Evolutionary conservation across 371 early-diverging fungal species (phyloP), one percentile per base, ranked within the genome.

Genomic region (Apophysomyces ossiformis): DNA sequence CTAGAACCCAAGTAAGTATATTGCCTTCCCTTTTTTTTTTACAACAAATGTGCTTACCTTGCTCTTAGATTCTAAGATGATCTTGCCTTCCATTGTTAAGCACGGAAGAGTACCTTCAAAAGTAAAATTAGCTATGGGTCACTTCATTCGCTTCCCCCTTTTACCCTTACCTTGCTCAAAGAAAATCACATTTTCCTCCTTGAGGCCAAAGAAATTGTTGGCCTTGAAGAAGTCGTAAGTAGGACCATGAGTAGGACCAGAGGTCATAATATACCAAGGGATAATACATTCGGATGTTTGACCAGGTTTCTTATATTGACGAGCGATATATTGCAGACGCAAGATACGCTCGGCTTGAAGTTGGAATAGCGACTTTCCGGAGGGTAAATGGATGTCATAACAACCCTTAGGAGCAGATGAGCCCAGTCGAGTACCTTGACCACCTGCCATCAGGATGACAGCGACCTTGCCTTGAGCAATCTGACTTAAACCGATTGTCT

Each of bases 181-280:
- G 72, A 96, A 96, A 73, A 91, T 78, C 68, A 97, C 90, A 70
- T 96, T 91, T 60, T 88, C 85, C 45, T 80, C 74, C 66, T 86
- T 73, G 44, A 97, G 78, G 32, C 97, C 96, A 92, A 92, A 60
- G 95, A 97, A 71, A 84, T 96, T 43, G 85, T 95, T 12, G 81
- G 84, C 37, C 77, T 96, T 36, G 88, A 92, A 74, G 96, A 97
- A 69, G 96, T 96, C 0, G 62, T 95, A 5, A 39, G 96, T 97
- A 32, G 92, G 90, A 4, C 63, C 82, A 65, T 90, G 86, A 16
- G 97, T 97, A 21, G 97, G 96, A 11, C 93, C 96, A 26, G 95
- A 95, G 57, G 95, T 94, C 97, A 97, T 97, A 72, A 97, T 92
- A 71, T 94, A 94, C 95, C 95, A 96, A 58, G 95, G 96, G 64